Evolutionary conservation across 2,329 filamentous ascomycete genomes (phyloP).

Genomic region (Grosmannia huntii): DNA sequence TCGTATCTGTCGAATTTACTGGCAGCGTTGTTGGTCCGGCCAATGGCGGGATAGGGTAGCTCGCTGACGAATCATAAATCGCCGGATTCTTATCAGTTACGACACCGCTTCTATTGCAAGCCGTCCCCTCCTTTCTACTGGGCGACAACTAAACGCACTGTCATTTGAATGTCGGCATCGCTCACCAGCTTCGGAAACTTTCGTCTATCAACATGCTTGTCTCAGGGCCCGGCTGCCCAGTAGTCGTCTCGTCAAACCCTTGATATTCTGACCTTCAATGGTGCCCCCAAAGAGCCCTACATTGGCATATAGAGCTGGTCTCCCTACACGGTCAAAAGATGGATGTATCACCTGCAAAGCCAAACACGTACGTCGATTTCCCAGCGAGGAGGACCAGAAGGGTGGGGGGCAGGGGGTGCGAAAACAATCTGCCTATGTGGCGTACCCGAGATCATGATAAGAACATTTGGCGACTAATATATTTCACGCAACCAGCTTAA

Average conservation of each 20-base stretch:
- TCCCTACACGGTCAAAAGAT: constrained; percentile 5
- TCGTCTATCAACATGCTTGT: not conserved
- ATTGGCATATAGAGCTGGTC: constrained; percentile 4
- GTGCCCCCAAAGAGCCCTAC: constrained; percentile 3
- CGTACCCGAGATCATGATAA: not conserved
- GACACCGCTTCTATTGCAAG: not conserved
- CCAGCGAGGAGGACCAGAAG: not conserved
- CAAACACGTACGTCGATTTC: constrained; percentile 1
- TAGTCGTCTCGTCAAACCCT: not conserved
- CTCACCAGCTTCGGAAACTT: not conserved
- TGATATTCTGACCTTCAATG: not conserved
- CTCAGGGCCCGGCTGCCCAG: not conserved
- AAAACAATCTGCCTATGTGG: not conserved
- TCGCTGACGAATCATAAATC: not conserved
- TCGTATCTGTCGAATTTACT: not conserved
- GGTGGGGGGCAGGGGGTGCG: not conserved
- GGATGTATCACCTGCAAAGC: constrained; percentile 7
- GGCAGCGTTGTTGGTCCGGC: not conserved
- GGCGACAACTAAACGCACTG: not conserved
- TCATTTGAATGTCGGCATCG: not conserved
- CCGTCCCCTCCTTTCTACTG: not conserved
- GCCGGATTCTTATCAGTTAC: not conserved
- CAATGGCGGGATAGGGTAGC: not conserved
- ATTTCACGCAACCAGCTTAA: constrained; percentile 12
- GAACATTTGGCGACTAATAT: not conserved